A percentile compares a stretch with the other conserved stretches of the same genome.
phyloP scores from a whole-genome alignment of 2,329 filamentous ascomycete genomes.

The Microsporum ferrugineum region DNA sequence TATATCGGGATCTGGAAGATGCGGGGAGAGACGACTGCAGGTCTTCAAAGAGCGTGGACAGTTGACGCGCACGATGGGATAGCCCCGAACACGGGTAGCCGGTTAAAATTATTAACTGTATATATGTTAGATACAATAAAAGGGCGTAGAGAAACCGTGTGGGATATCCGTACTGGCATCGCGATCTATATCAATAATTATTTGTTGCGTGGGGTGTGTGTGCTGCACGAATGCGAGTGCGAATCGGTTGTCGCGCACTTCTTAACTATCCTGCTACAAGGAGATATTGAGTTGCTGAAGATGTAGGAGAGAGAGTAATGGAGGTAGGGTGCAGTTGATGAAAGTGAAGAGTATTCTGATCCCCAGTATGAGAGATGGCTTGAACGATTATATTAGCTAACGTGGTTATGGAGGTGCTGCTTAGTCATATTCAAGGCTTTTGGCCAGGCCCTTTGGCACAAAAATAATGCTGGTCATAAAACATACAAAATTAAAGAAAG shows the following conservation, averaged over 20 bases:
- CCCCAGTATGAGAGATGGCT: too few species aligned
- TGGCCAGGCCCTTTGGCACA: too few species aligned
- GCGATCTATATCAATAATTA: neutral
- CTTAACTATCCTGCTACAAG: neutral
- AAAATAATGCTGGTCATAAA: too few species aligned
- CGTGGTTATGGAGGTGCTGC: too few species aligned
- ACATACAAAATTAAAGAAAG: too few species aligned
- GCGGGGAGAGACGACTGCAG: slow-evolving; percentile 33
- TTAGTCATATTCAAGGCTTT: too few species aligned
- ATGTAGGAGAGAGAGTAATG: neutral
- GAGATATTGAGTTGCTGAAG: neutral
- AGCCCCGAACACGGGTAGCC: slow-evolving; percentile 55
- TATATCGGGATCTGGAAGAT: slow-evolving; percentile 35
- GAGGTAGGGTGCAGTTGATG: neutral
- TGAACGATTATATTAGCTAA: too few species aligned
- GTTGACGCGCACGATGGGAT: slow-evolving; percentile 48
- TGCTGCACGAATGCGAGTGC: neutral
- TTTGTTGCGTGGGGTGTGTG: neutral
- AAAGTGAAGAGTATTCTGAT: too few species aligned
- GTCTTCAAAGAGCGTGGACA: slow-evolving; percentile 41
- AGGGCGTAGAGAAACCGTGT: neutral
- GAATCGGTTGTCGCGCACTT: neutral
- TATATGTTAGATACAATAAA: neutral
- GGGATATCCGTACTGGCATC: neutral
- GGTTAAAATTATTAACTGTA: slow-evolving; percentile 49